phyloP scores from a whole-genome alignment of 345 rosid genomes.

The Erysimum cheiranthoides region DNA sequence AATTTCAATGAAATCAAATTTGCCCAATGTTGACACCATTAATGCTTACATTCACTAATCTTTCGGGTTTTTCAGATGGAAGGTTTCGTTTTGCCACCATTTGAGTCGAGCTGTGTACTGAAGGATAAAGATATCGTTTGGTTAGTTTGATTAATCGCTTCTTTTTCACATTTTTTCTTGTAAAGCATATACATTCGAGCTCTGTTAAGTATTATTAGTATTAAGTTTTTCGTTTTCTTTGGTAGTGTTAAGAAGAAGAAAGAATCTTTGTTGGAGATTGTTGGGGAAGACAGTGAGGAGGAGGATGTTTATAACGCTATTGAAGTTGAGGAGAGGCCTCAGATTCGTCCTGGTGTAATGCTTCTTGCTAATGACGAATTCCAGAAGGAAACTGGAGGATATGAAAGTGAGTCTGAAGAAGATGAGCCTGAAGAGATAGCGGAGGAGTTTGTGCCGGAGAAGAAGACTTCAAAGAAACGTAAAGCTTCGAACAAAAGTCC shows the following conservation, averaged over 20 bases:
- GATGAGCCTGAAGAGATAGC: conserved; percentile 44
- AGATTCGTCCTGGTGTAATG: conserved; percentile 43
- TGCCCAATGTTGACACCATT: conserved; percentile 23
- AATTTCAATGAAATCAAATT: conserved; percentile 17
- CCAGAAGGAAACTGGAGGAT: conserved; percentile 64
- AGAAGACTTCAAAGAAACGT: conserved; percentile 66
- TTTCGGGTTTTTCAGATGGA: conserved; percentile 61
- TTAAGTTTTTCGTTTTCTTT: conserved; percentile 13
- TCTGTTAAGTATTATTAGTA: not conserved
- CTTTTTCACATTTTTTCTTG: not conserved
- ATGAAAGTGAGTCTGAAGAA: conserved; percentile 68
- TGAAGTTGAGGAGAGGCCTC: conserved; percentile 52
- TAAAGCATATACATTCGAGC: not conserved
- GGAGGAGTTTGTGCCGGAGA: conserved; percentile 47
- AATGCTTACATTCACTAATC: conserved; percentile 25
- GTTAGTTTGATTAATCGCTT: conserved; percentile 50
- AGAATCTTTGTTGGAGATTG: conserved; percentile 41
- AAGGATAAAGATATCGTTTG: conserved; percentile 80
- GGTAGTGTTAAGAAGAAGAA: conserved; percentile 72
- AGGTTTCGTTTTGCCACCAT: conserved; percentile 84
- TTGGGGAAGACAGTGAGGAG: conserved; percentile 42
- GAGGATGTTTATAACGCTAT: conserved; percentile 44
- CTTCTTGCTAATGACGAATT: conserved; percentile 77
- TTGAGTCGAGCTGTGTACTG: conserved; percentile 74
- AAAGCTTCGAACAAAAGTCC: conserved; percentile 63